Evolutionary conservation across 2,329 filamentous ascomycete species (phyloP), one percentile per base, ranked within the genome.

Genomic region (Alternaria infectoria): DNA sequence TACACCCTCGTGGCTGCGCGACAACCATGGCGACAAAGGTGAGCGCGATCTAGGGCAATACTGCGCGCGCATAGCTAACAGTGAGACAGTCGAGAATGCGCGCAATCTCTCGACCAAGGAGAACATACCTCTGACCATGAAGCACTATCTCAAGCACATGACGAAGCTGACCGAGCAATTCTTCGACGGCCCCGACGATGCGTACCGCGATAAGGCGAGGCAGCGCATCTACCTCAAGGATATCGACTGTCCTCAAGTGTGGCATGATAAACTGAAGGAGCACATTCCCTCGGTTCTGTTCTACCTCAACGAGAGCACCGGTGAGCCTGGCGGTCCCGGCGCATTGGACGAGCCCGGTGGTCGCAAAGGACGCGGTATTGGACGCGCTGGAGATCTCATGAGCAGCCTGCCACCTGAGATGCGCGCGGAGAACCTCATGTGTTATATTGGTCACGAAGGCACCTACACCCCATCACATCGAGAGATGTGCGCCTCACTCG

Each of bases 391-490:
- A 7, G 96, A 99, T 75, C 82, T 99, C 32, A 99, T 99, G 96
- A 97, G 93, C 77, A 94, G 91, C 72, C 85, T 99, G 5, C 93
- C 93, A 1, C 83, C 86, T 46, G 88, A 91, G 45, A 97, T 97
- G 93, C 90, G 93, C 52, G 96, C 96, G 1, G 90, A 97, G 76
- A 99, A 99, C 67, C 85, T 99, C 70, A 97, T 97, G 96, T 98
- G 95, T 78, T 99, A 99, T 74, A 91, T 98, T 72, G 96, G 96
- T 0, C 95, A 98, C 73, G 96, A 99, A 82, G 96, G 96, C 6
- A 99, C 96, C 1, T 98, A 95, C 75, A 99, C 96, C 0, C 95
- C 96, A 10, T 90, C 94, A 1, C 96, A 99, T 81, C 89, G 93
- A 69, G 96, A 99, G 79, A 99, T 99, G 96, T 99, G 96, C 79